Conservation (phyloP, 768 basidiomycete genomes). For the Amanita phalloides region DNA sequence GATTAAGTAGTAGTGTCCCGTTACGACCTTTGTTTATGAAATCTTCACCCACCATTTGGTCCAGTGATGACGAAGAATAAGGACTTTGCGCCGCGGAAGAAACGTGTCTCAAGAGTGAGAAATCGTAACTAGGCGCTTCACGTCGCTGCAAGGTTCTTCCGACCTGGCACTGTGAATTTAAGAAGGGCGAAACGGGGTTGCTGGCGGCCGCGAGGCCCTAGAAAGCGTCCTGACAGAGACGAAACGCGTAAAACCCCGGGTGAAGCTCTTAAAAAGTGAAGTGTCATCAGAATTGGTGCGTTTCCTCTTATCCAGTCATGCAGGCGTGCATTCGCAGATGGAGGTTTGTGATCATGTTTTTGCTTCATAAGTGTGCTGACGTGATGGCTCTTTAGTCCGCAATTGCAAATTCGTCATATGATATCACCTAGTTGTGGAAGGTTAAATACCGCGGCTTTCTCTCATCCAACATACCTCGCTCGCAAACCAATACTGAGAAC, state of each 20-base stretch:
- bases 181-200: too few relatives aligned
- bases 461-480: neutral
- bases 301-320: neutral
- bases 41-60: neutral
- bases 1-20: neutral
- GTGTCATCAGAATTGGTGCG: neutral
- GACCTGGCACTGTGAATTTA: too few relatives aligned
- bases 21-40: neutral
- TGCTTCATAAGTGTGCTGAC: neutral
- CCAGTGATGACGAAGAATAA: too few relatives aligned
- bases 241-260: neutral
- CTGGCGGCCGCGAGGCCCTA: too few relatives aligned
- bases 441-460: neutral
- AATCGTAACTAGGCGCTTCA: too few relatives aligned
- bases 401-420: neutral
- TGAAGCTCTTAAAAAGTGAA: neutral
- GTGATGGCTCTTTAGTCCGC: neutral
- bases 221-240: neutral
- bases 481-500: neutral
- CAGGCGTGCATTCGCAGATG: neutral
- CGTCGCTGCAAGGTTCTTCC: too few relatives aligned
- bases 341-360: neutral
- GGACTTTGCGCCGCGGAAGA: too few relatives aligned
- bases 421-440: neutral
- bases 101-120: too few relatives aligned